Conservation (phyloP, 805 yeast genomes). For the Nakazawaea ernobii region DNA sequence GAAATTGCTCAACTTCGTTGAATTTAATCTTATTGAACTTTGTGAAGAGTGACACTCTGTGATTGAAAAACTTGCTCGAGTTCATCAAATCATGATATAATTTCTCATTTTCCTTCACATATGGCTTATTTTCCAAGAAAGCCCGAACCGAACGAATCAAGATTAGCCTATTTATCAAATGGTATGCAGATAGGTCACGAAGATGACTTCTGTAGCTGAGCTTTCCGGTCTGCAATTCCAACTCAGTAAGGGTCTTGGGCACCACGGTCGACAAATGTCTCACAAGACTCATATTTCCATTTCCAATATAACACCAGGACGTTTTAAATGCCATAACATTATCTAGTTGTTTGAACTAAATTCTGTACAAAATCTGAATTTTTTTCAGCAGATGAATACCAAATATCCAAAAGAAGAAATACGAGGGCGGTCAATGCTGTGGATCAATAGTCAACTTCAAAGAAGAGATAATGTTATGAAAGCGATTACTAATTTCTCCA, state of each 20-base stretch:
- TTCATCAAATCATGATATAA: not conserved
- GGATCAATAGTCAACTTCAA: too few relatives aligned
- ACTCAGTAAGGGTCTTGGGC: slow-evolving; percentile 1
- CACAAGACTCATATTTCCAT: not conserved
- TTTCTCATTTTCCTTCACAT: not conserved
- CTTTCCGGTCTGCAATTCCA: not conserved
- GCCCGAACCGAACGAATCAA: not conserved
- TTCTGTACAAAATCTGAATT: not conserved
- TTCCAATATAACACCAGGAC: not conserved
- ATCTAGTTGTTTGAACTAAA: not conserved
- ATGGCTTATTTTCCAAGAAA: not conserved
- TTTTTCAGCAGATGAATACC: not conserved
- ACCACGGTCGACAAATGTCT: not conserved
- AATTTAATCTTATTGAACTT: not conserved
- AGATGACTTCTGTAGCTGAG: slow-evolving; percentile 1
- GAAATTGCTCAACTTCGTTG: slow-evolving; percentile 2
- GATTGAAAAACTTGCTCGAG: slow-evolving; percentile 5
- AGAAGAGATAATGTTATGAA: too few relatives aligned
- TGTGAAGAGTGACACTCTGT: not conserved
- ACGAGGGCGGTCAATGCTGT: too few relatives aligned
- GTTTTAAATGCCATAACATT: not conserved
- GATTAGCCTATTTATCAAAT: not conserved
- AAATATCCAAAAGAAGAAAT: too few relatives aligned
- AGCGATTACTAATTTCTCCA: too few relatives aligned
- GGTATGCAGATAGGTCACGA: not conserved